Conservation (phyloP, 106 monocot species). For the Xerophyta viscosa region DNA sequence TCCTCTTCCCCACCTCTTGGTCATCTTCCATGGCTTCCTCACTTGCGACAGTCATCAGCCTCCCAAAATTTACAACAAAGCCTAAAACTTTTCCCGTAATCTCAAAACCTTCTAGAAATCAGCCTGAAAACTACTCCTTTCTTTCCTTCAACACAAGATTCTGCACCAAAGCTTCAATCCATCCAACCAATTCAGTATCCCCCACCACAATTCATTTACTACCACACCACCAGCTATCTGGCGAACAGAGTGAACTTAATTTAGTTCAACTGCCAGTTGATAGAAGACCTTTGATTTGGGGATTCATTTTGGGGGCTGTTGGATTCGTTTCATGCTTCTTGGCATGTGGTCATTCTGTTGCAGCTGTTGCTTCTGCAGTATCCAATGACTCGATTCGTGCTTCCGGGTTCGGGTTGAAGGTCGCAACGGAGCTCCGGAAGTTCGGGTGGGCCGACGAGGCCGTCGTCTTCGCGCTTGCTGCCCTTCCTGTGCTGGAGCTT, state of each 20-base stretch:
- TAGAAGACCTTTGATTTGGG: constrained; percentile 12
- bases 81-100: too few relatives aligned
- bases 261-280: neutral
- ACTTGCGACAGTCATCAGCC: too few relatives aligned
- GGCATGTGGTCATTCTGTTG: constrained; percentile 25
- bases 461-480: constrained; percentile 72
- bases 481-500: constrained; percentile 87
- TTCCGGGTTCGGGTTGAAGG: constrained; percentile 70
- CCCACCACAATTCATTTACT: neutral
- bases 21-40: too few relatives aligned
- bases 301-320: neutral
- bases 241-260: neutral
- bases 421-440: constrained; percentile 51
- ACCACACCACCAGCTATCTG: neutral
- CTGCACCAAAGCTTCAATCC: neutral
- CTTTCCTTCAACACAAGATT: neutral
- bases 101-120: too few relatives aligned
- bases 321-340: constrained; percentile 10
- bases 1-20: too few relatives aligned
- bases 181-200: neutral
- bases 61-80: too few relatives aligned
- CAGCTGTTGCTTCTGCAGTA: constrained; percentile 21
- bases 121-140: too few relatives aligned
- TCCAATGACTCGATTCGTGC: constrained; percentile 56
- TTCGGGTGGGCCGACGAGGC: constrained; percentile 84